phyloP scores from a whole-genome alignment of 495 filamentous ascomycete genomes.

The Bombardia bombarda region DNA sequence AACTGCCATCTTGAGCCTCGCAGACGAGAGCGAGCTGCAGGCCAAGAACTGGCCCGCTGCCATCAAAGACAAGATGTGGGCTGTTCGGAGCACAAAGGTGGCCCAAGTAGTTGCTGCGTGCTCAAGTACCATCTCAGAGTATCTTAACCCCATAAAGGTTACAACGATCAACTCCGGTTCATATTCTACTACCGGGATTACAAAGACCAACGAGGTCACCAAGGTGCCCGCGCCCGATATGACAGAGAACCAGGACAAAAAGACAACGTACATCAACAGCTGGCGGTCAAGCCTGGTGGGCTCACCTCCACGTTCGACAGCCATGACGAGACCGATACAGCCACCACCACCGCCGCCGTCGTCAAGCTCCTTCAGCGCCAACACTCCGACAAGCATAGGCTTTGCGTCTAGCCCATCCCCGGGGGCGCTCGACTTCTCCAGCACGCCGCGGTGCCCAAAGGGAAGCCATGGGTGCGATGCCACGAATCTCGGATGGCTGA shows the following conservation, averaged over 20 bases:
- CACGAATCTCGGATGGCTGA: slow-evolving; percentile 34
- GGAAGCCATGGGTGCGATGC: slow-evolving; percentile 31
- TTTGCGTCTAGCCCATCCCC: neutral
- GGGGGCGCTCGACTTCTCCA: neutral
- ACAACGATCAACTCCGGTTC: too few relatives aligned
- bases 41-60: slow-evolving; percentile 20
- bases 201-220: neutral
- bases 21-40: slow-evolving; percentile 16
- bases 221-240: too few relatives aligned
- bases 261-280: too few relatives aligned
- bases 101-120: slow-evolving; percentile 26
- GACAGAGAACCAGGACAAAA: too few relatives aligned
- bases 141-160: too few relatives aligned
- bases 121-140: slow-evolving; percentile 19
- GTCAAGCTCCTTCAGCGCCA: neutral
- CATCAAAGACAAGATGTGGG: slow-evolving; percentile 26
- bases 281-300: too few relatives aligned
- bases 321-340: too few relatives aligned
- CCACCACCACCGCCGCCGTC: too few relatives aligned
- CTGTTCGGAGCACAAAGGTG: slow-evolving; percentile 26
- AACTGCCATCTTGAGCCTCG: slow-evolving; percentile 26
- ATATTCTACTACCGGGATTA: too few relatives aligned
- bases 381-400: neutral
- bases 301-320: neutral
- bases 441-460: slow-evolving; percentile 26